These are phyloP conservation scores for Calocera viscosa DNA, from an alignment of 768 basidiomycete species.

Conservation along the genomic window DNA sequence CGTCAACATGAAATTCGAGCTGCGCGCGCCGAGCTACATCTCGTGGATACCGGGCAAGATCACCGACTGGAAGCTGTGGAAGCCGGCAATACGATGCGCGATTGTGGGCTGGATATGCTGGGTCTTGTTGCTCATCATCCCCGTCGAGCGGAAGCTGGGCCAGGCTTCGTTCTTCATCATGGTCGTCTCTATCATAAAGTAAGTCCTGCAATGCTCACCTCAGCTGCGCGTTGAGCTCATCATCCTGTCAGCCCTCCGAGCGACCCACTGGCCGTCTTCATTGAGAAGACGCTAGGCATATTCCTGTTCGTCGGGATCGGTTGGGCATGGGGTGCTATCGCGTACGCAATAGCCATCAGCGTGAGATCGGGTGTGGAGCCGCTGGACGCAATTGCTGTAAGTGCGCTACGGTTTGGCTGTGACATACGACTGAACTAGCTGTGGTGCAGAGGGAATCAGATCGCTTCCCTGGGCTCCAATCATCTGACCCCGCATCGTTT, in stretches of 20 bases:
- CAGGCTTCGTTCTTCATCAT: constrained; percentile 6
- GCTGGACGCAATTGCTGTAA: neutral
- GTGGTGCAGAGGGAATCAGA: neutral
- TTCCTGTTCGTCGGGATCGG: neutral
- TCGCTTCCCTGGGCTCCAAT: neutral
- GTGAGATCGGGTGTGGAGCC: neutral
- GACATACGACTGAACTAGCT: neutral
- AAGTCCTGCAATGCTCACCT: neutral
- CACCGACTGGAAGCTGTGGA: neutral
- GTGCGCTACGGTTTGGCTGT: neutral
- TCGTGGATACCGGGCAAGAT: constrained; percentile 1
- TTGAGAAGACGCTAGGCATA: neutral
- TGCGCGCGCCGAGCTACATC: neutral
- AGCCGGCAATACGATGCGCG: neutral
- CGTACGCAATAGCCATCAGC: neutral
- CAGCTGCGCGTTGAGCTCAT: neutral
- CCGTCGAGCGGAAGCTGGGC: neutral
- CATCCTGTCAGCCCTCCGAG: neutral
- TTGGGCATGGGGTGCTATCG: neutral
- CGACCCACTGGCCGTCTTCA: neutral
- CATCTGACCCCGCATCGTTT: neutral
- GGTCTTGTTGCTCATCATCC: neutral
- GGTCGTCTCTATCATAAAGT: neutral
- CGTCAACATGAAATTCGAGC: neutral
- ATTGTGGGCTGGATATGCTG: constrained; percentile 5